Conservation (phyloP, 73 alveolate genomes). For the Vitrella brassicaformis region DNA sequence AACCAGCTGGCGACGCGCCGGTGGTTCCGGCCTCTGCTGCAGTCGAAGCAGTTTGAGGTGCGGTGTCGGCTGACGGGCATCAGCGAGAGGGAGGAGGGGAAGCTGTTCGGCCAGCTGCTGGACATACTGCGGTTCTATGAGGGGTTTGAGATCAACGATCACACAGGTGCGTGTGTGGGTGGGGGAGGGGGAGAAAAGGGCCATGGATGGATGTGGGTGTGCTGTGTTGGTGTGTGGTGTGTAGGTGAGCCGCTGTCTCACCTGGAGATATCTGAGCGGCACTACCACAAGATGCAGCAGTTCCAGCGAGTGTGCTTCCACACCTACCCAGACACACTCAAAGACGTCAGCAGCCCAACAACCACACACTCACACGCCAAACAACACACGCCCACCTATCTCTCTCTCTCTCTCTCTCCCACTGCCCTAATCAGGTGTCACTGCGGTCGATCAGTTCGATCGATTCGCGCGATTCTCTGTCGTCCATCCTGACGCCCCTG, state of each 20-base stretch:
- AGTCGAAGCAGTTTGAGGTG: conserved; percentile 27
- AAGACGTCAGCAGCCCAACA: too few relatives aligned
- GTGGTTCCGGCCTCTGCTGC: conserved; percentile 23
- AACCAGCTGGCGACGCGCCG: conserved; percentile 36
- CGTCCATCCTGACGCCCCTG: too few relatives aligned
- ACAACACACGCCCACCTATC: too few relatives aligned
- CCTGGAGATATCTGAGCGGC: conserved; percentile 17
- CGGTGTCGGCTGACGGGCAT: conserved; percentile 18
- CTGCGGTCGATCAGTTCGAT: too few relatives aligned
- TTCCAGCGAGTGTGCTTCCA: conserved; percentile 26
- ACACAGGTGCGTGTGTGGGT: conserved; percentile 3
- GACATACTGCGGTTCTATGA: conserved; percentile 37
- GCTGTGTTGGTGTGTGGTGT: not conserved
- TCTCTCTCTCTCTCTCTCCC: too few relatives aligned
- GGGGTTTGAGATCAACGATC: conserved; percentile 36
- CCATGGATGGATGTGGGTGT: not conserved
- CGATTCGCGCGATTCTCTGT: too few relatives aligned
- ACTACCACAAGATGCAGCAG: conserved; percentile 30
- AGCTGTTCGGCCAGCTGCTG: conserved; percentile 22
- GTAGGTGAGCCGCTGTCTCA: conserved; percentile 10
- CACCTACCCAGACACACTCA: conserved; percentile 15
- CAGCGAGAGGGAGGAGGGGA: conserved; percentile 7
- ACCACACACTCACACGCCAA: too few relatives aligned
- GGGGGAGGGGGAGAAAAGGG: not conserved
- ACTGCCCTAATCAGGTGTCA: too few relatives aligned